These are phyloP conservation scores for Tylopilus sp. DNA, from an alignment of 768 basidiomycete species.

Conservation along the genomic window DNA sequence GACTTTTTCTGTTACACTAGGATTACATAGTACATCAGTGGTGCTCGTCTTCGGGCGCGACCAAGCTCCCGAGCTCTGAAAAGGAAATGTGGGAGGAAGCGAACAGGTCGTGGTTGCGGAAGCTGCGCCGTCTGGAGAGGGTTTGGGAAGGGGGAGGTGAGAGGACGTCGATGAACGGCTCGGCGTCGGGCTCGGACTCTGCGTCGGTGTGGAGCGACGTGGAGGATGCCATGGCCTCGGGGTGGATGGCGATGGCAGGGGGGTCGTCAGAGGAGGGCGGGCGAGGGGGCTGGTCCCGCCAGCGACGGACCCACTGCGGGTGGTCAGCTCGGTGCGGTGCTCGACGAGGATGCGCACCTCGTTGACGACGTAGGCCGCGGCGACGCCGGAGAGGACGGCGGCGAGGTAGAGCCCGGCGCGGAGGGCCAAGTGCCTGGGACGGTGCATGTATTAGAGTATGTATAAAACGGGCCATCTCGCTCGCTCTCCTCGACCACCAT, in stretches of 20 bases:
- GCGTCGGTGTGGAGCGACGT: background rate
- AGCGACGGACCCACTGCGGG: conserved; percentile 11
- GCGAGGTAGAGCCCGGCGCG: conserved; percentile 8
- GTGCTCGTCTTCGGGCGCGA: conserved; percentile 5
- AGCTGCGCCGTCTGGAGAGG: conserved; percentile 12
- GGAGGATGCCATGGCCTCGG: background rate
- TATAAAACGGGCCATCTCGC: too few species aligned
- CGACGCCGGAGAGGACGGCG: conserved; percentile 16
- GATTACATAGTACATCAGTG: background rate
- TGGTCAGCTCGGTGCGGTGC: background rate
- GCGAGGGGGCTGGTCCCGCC: background rate
- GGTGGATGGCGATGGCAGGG: conserved; percentile 1
- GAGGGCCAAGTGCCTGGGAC: background rate
- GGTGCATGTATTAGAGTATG: too few species aligned
- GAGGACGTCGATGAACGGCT: conserved; percentile 17
- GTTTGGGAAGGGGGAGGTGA: conserved; percentile 15
- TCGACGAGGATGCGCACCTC: conserved; percentile 3
- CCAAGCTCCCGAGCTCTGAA: conserved; percentile 24
- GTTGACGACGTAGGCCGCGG: conserved; percentile 18
- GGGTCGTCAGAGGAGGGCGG: background rate
- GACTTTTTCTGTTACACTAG: conserved; percentile 40
- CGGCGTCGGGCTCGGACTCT: background rate
- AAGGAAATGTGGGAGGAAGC: conserved; percentile 27
- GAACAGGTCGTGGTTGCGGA: conserved; percentile 26
- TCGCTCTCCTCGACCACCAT: conserved; percentile 6